Conservation (phyloP, 441 rosid genomes). For the Biscutella laevigata region DNA sequence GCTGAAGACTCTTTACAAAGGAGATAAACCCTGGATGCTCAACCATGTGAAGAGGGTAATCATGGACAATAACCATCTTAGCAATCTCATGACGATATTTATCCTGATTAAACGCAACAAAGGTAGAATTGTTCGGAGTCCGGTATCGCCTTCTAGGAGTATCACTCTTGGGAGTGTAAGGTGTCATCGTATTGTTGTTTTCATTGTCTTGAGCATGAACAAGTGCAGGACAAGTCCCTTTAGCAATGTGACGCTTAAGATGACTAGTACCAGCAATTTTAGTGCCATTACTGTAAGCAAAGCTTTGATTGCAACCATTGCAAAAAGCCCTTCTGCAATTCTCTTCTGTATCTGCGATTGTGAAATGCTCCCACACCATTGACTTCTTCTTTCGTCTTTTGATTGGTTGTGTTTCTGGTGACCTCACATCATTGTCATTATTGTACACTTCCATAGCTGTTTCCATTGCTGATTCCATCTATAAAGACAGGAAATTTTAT, state of each 20-base stretch:
- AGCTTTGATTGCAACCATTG: conserved; percentile 62
- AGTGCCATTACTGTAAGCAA: conserved; percentile 59
- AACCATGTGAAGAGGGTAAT: conserved; percentile 85
- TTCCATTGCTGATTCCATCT: no score
- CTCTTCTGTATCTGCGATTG: conserved; percentile 39
- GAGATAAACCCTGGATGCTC: conserved; percentile 68
- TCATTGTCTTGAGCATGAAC: conserved; percentile 41
- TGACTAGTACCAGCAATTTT: conserved; percentile 71
- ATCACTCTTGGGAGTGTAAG: conserved; percentile 38
- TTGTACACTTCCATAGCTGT: no score
- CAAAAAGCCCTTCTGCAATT: conserved; percentile 59
- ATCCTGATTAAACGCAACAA: conserved; percentile 55
- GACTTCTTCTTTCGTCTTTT: conserved; percentile 71
- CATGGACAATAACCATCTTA: conserved; percentile 76
- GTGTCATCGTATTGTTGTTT: conserved; percentile 15
- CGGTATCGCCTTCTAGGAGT: conserved; percentile 60
- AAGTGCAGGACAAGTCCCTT: conserved; percentile 59
- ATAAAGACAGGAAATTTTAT: no score
- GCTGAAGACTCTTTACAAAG: conserved; percentile 72
- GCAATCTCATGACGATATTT: conserved; percentile 71
- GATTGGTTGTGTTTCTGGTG: conserved; percentile 44
- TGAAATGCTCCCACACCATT: conserved; percentile 64
- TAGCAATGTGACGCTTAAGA: conserved; percentile 63
- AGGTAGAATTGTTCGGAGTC: conserved; percentile 31
- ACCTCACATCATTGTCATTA: conserved; percentile 24